Evolutionary conservation across 108 stramenopile species (phyloP), one percentile per base, ranked within the genome.

Genomic region (Pseudonitzschia delicatissima): DNA sequence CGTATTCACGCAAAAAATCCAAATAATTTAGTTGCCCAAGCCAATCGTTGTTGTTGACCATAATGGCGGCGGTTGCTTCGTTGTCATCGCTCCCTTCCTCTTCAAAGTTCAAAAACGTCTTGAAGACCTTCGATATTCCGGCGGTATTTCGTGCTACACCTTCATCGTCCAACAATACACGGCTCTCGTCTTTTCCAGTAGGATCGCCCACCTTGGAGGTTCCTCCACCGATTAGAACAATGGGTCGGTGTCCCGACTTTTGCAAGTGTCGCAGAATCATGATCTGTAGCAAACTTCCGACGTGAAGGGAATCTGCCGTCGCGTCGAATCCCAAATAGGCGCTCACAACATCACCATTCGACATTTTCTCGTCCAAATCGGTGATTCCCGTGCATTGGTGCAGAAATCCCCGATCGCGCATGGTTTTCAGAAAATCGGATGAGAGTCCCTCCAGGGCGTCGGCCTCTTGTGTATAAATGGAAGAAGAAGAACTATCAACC

Each of bases 271-370:
- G 81, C 28, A 99, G 71, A 58, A 97, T 97, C 96, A 99, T 96
- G 37, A 99, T 96, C 76, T 97, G 97, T 8, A 97, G 71, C 62
- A 99, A 82, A 35, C 91, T 91, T 60, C 98, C 98, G 0, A 99
- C 97, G 73, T 99, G 98, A 17, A 99, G 85, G 20, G 91, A 92
- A 73, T 96, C 88, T 37, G 98, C 98, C 1, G 98, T 99, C 18
- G 98, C 97, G 69, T 99, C 98, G 59, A 99, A 98, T 9, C 98
- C 98, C 26, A 98, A 82, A 63, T 99, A 99, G 29, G 95, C 97
- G 5, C 74, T 39, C 6, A 81, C 47, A n/a, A 59, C 48, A 32
- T 51, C 65, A 9, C 48, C 42, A 23, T 68, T 64, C 7, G 71
- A 67, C 57, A 28, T 60, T 47, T 78, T 63, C 2, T 45, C 65